Evolutionary conservation across 1,284 basidiomycete species (phyloP), one percentile per base, ranked within the genome.

Genomic region (Microbotryum scabiosae): DNA sequence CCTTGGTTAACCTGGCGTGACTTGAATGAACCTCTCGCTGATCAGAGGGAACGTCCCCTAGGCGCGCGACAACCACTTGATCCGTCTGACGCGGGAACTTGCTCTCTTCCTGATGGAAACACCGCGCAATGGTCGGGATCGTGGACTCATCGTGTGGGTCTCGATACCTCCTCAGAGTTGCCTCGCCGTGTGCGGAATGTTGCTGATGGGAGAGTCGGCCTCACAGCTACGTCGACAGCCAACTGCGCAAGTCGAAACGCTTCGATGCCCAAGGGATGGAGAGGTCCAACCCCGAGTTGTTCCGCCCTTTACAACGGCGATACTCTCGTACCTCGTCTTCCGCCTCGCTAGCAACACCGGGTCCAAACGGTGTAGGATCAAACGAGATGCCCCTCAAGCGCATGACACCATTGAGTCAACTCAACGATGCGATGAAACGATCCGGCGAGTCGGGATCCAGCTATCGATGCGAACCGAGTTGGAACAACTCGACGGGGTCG

Each of bases 31-130:
- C 14, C 36, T 16, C 3, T 41, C 16, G 36, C 36, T 41, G 3
- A 41, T 18, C 12, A 41, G 36, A 6, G 16, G 16, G 36, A 16
- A 12, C 16, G 14, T 18, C 36, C 12, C 5, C 36, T 18, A 41
- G 36, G 96, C 96, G 36, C 82, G 94, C 58, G 96, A 99, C 79
- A 98, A 98, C 74, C 82, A 90, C 48, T 84, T 98, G 52, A 97
- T 98, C 79, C 86, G 87, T 73, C 82, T 97, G 51, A 99, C 96
- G 0, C 84, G 92, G 53, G 87, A 98, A 73, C 82, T 99, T 28
- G 92, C 94, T 0, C 78, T 96, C n/a, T 94, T 91, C 75, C 83
- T 96, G 63, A 96, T 96, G 92, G 80, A 82, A 67, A 90, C 85
- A 76, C 82, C 79, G 48, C 79, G 82, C 20, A 77, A 81, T 58